These are phyloP conservation scores for Colletotrichum sp. DNA, from an alignment of 2,329 filamentous ascomycete genomes.

Conservation along the genomic window DNA sequence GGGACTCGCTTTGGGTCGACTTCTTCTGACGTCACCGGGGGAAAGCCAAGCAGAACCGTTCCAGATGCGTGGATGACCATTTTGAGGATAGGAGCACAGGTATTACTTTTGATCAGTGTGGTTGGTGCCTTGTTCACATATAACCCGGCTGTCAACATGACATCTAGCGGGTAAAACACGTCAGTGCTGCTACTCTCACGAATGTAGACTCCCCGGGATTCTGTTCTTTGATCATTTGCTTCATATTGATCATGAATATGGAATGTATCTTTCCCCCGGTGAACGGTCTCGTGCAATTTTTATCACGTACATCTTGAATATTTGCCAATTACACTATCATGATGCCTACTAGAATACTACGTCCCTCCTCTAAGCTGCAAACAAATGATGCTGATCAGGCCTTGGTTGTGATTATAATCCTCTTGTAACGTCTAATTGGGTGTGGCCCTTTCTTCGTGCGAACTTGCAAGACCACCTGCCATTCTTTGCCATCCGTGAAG, in stretches of 20 bases:
- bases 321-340: background rate
- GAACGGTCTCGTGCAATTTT: background rate
- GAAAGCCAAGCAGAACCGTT: background rate
- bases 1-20: background rate
- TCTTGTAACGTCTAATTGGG: background rate
- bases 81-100: background rate
- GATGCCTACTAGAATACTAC: background rate
- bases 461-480: background rate
- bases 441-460: background rate
- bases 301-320: background rate
- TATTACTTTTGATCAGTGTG: background rate
- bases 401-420: background rate
- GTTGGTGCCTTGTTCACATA: background rate
- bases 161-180: background rate
- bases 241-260: background rate
- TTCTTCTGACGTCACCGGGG: background rate
- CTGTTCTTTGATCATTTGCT: background rate
- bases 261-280: rapidly evolving
- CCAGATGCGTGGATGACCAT: background rate
- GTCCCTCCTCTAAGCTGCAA: background rate
- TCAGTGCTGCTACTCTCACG: background rate
- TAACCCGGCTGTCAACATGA: background rate
- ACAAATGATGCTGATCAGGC: background rate
- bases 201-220: background rate
- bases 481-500: background rate